Base-by-base conservation (phyloP, 176 grass and related monocot species). In the Dendrocalamus sinicus region DNA sequence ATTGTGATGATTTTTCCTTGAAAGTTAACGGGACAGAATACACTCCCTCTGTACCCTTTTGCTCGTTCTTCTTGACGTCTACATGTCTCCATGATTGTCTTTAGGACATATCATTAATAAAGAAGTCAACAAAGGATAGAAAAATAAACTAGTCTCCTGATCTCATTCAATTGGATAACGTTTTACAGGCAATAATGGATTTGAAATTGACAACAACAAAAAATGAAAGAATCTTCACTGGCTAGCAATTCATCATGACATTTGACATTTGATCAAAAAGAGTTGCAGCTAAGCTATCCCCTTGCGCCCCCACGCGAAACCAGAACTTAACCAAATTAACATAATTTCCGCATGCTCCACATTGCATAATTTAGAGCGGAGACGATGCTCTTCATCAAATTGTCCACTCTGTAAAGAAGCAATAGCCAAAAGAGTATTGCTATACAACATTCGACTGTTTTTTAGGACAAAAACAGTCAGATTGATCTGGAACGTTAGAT, bases 201-300 rank as follows among this genome's bases (percentile, higher is more conserved):
- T 43, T 51, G 13, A 54, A 12, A 39, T 41, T 68, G 14, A 39
- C 58, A 61, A 12, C 4, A 86, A 65, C 7, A 32, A 65, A 80
- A 73, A 6, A 73, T 66, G 14, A n/a, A 23, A 60, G 57, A 61
- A 12, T 61, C 45, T 35, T 79, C 16, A 9, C 41, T 47, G n/a
- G 39, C 47, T 58, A 85, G 52, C 66, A 39, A 35, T 66, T 45
- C 57, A 75, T 75, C 85, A 46, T 75, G 37, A 75, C 60, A 59
- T 44, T 44, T 35, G 67, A 35, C 62, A 39, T 16, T 67, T 35
- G 37, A 59, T 67, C 5, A 75, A 24, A 51, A 45, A 76, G 66
- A 6, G n/a, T 45, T 65, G 65, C 44, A 6, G 32, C 19, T 48
- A 15, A 72, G 2, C 28, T 39, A 40, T 12, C 9, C 57, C 51